These are phyloP conservation scores for Heterobasidion irregulare DNA, from an alignment of 1,284 basidiomycete species.

Conservation along the genomic window DNA sequence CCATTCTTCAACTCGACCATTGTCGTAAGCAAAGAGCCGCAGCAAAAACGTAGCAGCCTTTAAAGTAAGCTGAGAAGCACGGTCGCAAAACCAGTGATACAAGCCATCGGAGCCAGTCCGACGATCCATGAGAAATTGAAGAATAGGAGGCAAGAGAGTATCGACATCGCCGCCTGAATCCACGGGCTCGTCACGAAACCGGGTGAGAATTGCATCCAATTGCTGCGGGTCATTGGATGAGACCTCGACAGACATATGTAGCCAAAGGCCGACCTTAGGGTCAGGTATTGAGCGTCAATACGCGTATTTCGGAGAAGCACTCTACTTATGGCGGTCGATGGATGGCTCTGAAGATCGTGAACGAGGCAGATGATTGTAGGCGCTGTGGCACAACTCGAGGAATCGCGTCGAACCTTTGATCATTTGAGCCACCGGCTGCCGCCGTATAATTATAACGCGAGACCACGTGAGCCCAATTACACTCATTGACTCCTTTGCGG, in stretches of 20 bases:
- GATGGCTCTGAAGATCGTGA: too few species aligned
- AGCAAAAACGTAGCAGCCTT: constrained; percentile 73
- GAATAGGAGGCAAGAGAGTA: constrained; percentile 42
- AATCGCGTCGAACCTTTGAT: too few species aligned
- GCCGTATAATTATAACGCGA: too few species aligned
- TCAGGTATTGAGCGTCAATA: too few species aligned
- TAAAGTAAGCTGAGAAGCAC: constrained; percentile 39
- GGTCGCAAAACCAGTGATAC: constrained; percentile 68
- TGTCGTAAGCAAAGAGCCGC: constrained; percentile 72
- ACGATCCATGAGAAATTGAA: constrained; percentile 45
- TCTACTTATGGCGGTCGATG: too few species aligned
- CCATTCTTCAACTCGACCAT: constrained; percentile 53
- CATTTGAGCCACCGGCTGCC: too few species aligned
- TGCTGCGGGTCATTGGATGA: background rate
- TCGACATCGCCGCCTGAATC: constrained; percentile 40
- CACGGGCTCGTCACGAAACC: constrained; percentile 48
- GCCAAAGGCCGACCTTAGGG: too few species aligned
- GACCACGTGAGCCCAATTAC: too few species aligned
- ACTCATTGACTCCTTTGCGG: background rate
- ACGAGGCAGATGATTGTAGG: too few species aligned
- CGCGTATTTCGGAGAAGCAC: too few species aligned
- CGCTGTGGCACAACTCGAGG: too few species aligned
- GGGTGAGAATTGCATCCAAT: constrained; percentile 22
- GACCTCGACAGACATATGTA: too few species aligned
- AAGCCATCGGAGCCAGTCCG: constrained; percentile 25